Evolutionary conservation across 2,329 filamentous ascomycete species (phyloP), one percentile per base, ranked within the genome.

Genomic region (Cladosporium sp.): DNA sequence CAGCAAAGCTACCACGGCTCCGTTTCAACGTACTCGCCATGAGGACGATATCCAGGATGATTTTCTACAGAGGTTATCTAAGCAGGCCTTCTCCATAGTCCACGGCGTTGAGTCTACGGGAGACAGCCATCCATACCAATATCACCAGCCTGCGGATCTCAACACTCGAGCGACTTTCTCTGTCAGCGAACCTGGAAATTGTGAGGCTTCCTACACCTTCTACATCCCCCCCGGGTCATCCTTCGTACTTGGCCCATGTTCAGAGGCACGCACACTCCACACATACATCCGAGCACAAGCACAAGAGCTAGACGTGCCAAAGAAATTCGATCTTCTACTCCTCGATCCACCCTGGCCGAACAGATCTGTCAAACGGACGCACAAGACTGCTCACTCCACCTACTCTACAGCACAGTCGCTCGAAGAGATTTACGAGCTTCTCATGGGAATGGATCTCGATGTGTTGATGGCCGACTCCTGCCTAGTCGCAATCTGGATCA

Each of bases 321-420:
- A 80, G 24, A 72, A 75, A 7, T 93, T 94, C 76, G 81, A 91
- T 69, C 80, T 93, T 54, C 81, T 93, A 44, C 76, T 93, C 8
- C 79, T 93, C 24, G 91, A 94, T 74, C 92, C 92, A 3, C 91
- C 92, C 1, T 94, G 92, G 91, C 90, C 91, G 0, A 94, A 92
- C 74, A 85, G 88, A 55, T 93, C 91, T 6, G 91, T 87, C 15
- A 85, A 85, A 70, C 83, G 90, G 47, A 78, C 83, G 69, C 85
- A 87, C 74, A 73, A 78, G 70, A 76, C 75, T 7, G 67, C 71
- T 15, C 69, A 69, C 21, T 66, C 66, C 10, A 72, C 71, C 4
- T 77, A 74, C 52, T 72, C 72, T 72, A 82, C 70, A 86, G 88
- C 75, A 11, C 11, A 66, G 4, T 71, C 68, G 18, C 54, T 75